Base-by-base conservation (phyloP, 1,284 basidiomycete genomes). In the Termitomyces sp. region DNA sequence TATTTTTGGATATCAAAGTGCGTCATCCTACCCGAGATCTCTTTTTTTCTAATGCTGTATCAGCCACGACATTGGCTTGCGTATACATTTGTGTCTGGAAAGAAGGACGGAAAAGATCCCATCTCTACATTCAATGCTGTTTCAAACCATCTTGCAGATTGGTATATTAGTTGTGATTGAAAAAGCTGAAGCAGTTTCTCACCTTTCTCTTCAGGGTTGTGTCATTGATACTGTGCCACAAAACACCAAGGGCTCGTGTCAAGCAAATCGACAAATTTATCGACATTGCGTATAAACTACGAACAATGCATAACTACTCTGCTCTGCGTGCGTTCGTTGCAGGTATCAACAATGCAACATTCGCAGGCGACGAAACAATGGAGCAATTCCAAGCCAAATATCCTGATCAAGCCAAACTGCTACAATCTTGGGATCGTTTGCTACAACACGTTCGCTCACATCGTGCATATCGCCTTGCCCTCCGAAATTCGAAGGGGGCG, bases 41-140 rank as follows among this genome's bases (percentile, higher is more conserved):
- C 18, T 37, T 46, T 38, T 24, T 18, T n/a, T 35, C 46, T 18
- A 35, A 52, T 30, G 34, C 55, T 31, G 42, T n/a, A 9, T 38
- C 57, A 91, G 88, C 87, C 88, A 35, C 80, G 88, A 49, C 81
- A 91, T 64, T 91, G 88, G 89, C 73, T 91, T 21, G 76, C 82
- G 52, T 86, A 84, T 64, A 85, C 86, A 9, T 79, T 91, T 55
- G 75, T 79, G 31, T 77, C 80, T 19, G 81, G 81, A 42, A 81
- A 80, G 63, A 87, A 85, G 63, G 78, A 84, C 3, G 76, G 79
- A 55, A 73, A 67, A 9, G 83, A 89, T 61, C 74, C 84, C 6
- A 88, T 91, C 53, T 76, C 79, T 13, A 73, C 77, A 19, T 88
- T 88, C 64, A 87, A 85, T 57, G 71, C 75, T 13, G 72, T 88